phyloP scores from a whole-genome alignment of 345 rosid genomes.

The Triadica sebifera region DNA sequence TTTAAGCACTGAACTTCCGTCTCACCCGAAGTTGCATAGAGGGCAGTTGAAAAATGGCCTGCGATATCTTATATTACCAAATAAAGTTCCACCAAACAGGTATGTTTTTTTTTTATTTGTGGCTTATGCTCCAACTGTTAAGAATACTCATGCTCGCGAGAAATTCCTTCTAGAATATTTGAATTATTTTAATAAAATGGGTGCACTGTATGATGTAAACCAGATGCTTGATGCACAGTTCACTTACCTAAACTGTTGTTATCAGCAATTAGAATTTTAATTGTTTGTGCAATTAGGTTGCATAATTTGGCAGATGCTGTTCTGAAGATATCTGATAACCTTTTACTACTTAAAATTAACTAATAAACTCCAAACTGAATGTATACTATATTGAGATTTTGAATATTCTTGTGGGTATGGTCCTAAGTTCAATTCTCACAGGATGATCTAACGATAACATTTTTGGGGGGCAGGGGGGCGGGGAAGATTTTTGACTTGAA shows the following conservation, averaged over 20 bases:
- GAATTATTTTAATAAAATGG: neutral
- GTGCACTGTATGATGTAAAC: neutral
- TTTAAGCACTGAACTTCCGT: conserved; percentile 69
- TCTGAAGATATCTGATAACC: neutral
- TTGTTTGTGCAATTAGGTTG: neutral
- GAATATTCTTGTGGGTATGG: neutral
- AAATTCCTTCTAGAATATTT: neutral
- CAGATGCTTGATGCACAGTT: conserved; percentile 2
- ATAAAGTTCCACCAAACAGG: conserved; percentile 97
- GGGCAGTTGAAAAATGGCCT: conserved; percentile 95
- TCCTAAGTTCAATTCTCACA: neutral
- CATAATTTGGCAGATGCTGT: neutral
- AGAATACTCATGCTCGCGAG: conserved; percentile 1
- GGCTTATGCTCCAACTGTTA: conserved; percentile 10
- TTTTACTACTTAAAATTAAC: neutral
- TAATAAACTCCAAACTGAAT: neutral
- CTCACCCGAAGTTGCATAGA: conserved; percentile 80
- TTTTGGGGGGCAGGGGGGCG: neutral
- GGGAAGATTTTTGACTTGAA: neutral
- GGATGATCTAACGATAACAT: conserved; percentile 6
- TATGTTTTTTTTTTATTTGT: conserved; percentile 20
- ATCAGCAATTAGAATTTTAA: neutral
- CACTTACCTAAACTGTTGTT: neutral
- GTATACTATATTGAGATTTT: neutral
- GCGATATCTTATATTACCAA: conserved; percentile 88